Conservation (phyloP, 768 basidiomycete species). For the Imleria badia region DNA sequence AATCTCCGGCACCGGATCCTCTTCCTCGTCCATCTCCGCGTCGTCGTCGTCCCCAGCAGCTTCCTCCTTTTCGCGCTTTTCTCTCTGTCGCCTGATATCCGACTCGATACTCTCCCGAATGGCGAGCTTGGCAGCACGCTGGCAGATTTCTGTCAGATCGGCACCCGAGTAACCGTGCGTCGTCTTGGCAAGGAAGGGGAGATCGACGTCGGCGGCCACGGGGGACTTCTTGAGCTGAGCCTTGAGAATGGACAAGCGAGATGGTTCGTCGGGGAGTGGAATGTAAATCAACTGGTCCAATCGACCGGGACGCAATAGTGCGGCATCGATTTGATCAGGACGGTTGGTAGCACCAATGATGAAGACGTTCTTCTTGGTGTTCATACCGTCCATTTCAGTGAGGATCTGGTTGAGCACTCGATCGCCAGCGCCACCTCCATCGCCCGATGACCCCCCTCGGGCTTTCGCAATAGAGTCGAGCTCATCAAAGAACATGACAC, state of each 20-base stretch:
- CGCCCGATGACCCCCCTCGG: slow-evolving; percentile 80
- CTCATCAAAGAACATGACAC: slow-evolving; percentile 99
- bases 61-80: slow-evolving; percentile 80
- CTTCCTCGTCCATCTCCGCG: slow-evolving; percentile 76
- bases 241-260: slow-evolving; percentile 87
- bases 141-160: slow-evolving; percentile 99
- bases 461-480: slow-evolving; percentile 98
- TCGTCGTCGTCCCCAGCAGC: slow-evolving; percentile 56
- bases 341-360: slow-evolving; percentile 97
- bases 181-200: slow-evolving; percentile 82
- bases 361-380: slow-evolving; percentile 98
- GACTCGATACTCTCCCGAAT: slow-evolving; percentile 94
- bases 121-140: slow-evolving; percentile 94
- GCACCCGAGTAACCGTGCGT: slow-evolving; percentile 99
- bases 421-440: slow-evolving; percentile 95
- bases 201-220: slow-evolving; percentile 77
- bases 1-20: slow-evolving; percentile 90
- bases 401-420: slow-evolving; percentile 97
- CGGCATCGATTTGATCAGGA: slow-evolving; percentile 93
- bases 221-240: slow-evolving; percentile 93
- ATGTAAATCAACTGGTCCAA: slow-evolving; percentile 99
- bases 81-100: slow-evolving; percentile 78
- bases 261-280: slow-evolving; percentile 92
- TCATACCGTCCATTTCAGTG: slow-evolving; percentile 99
- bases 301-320: slow-evolving; percentile 94